These are phyloP conservation scores for Aspergillus spinulosporus DNA, from an alignment of 2,329 filamentous ascomycete genomes.

Conservation along the genomic window DNA sequence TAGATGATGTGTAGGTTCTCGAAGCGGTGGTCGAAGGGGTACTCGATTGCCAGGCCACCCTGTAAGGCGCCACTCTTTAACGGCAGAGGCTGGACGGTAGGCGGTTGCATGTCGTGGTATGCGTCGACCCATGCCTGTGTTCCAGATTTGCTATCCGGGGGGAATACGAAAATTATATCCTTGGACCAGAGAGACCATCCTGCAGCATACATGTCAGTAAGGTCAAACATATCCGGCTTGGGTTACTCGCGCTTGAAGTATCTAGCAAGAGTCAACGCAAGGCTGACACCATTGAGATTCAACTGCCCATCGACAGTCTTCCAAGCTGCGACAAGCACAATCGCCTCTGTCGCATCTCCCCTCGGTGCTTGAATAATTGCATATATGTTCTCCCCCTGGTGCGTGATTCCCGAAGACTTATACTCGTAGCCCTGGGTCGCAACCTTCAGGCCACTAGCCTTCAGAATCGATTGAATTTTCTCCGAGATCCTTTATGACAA, in stretches of 20 bases:
- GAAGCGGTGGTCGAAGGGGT: slow-evolving; percentile 79
- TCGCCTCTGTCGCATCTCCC: slow-evolving; percentile 94
- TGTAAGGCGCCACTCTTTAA: slow-evolving; percentile 93
- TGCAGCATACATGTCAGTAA: slow-evolving; percentile 32
- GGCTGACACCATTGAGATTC: slow-evolving; percentile 83
- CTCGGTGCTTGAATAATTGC: slow-evolving; percentile 89
- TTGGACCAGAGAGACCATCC: slow-evolving; percentile 98
- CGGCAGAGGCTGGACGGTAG: slow-evolving; percentile 70
- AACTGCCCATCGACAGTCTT: slow-evolving; percentile 73
- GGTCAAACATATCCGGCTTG: not conserved
- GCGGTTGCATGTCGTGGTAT: slow-evolving; percentile 85
- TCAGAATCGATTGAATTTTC: slow-evolving; percentile 72
- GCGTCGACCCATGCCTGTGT: slow-evolving; percentile 97
- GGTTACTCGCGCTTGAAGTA: slow-evolving; percentile 77
- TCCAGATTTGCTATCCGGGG: slow-evolving; percentile 83
- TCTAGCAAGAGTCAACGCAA: slow-evolving; percentile 81
- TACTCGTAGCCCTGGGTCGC: slow-evolving; percentile 88
- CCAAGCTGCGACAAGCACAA: slow-evolving; percentile 90
- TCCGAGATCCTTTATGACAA: slow-evolving; percentile 56
- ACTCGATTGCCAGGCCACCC: slow-evolving; percentile 90
- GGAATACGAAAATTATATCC: slow-evolving; percentile 89
- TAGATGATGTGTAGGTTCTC: slow-evolving; percentile 89
- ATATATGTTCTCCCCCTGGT: slow-evolving; percentile 86
- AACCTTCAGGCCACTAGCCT: slow-evolving; percentile 78
- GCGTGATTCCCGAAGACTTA: slow-evolving; percentile 69